phyloP scores from a whole-genome alignment of 2,329 filamentous ascomycete species.

The Apiospora marii region DNA sequence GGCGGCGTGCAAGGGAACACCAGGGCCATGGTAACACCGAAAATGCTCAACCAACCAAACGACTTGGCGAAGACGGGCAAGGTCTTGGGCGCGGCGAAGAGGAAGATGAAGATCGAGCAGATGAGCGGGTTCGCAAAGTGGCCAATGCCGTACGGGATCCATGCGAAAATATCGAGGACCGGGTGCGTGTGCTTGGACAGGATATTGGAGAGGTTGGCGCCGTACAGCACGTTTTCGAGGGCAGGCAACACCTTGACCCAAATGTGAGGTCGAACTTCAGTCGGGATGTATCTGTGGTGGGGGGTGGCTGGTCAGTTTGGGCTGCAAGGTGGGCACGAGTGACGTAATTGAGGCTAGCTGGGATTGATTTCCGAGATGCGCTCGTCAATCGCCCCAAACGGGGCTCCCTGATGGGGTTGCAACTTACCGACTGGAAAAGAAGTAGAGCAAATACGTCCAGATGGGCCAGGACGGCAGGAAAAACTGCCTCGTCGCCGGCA shows the following conservation, averaged over 20 bases:
- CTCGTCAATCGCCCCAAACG: not conserved
- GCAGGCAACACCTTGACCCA: constrained; percentile 95
- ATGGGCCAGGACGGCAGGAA: constrained; percentile 88
- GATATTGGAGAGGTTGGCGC: constrained; percentile 94
- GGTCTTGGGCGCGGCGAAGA: constrained; percentile 87
- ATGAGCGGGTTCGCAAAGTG: constrained; percentile 89
- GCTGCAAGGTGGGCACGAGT: constrained; percentile 3
- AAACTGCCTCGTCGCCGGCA: constrained; percentile 90
- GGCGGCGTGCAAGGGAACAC: constrained; percentile 93
- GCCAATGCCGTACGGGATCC: constrained; percentile 90
- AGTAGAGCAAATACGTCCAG: constrained; percentile 87
- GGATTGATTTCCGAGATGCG: not conserved
- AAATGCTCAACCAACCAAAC: constrained; percentile 92
- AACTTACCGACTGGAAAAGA: constrained; percentile 90
- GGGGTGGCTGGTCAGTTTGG: not conserved
- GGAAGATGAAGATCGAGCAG: constrained; percentile 80
- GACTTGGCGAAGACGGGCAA: constrained; percentile 84
- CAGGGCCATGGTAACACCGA: constrained; percentile 87
- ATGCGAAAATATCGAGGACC: constrained; percentile 85
- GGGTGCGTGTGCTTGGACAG: constrained; percentile 88
- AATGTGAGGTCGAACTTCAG: constrained; percentile 88
- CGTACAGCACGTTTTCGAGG: constrained; percentile 95
- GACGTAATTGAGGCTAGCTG: constrained; percentile 31
- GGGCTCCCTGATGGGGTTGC: not conserved
- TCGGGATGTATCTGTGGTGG: constrained; percentile 78